Evolutionary conservation across 495 filamentous ascomycete genomes (phyloP), one percentile per base, ranked within the genome.

Genomic region (Tuber indicum): DNA sequence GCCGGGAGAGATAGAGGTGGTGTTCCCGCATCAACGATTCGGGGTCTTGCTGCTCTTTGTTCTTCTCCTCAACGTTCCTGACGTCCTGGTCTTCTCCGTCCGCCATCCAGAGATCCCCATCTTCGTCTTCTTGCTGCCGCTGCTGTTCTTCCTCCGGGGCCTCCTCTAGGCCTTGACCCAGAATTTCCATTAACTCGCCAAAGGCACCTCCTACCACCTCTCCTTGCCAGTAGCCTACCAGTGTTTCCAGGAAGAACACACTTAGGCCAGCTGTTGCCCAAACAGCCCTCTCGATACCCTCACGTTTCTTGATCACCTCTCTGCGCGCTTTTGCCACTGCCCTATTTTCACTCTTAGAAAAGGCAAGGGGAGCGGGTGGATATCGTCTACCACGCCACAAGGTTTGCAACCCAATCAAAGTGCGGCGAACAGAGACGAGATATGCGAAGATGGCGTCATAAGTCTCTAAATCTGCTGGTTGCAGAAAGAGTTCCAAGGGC

Each of bases 381-480:
- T 94, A 88, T 80, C 91, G 89, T 70, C 94, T 89, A 19, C 95
- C 89, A 32, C 96, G 87, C 93, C 96, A 98, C 32, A 98, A 85
- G 81, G 92, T 88, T 6, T 93, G 91, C 0, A 98, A 87, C 52
- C 91, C 89, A 6, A 97, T 87, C 81, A 97, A 93, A 3, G 93
- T 91, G 46, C 93, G 89, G 36, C 94, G 91, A 39, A 97, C 89
- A 0, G 91, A 90, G 2, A 98, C 85, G 0, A 99, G 89, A 84
- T 98, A 99, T 8, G 94, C 89, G 82, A 96, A 91, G 69, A 98
- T 91, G 6, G 88, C 87, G 0, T 94, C 92, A 81, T 99, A 99
- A 0, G 87, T 88, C 39, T 90, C 88, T 4, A 97, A 85, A 77
- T 98, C 94, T 2, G 90, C 85, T 43, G 87, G 86, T 42, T 91